These are phyloP conservation scores for Clarireedia monteithiana DNA, from an alignment of 2,329 filamentous ascomycete species.

Conservation along the genomic window DNA sequence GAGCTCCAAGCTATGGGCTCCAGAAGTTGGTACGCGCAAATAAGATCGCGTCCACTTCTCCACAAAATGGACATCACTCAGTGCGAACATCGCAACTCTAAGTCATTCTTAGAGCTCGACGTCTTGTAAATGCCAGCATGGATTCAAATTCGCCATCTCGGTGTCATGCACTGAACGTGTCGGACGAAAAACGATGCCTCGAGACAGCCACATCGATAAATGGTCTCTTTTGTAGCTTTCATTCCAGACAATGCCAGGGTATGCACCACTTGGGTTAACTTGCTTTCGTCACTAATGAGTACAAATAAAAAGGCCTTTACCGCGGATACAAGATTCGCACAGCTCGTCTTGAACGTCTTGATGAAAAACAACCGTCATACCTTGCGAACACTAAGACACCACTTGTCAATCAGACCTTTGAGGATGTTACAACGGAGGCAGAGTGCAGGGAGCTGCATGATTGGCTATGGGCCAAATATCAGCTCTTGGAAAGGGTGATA, in stretches of 20 bases:
- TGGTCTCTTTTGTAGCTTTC: slow-evolving; percentile 35
- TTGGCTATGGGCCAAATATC: slow-evolving; percentile 31
- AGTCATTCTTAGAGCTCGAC: neutral
- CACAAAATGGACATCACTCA: no score
- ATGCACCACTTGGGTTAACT: neutral
- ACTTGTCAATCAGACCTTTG: slow-evolving; percentile 35
- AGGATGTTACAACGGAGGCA: slow-evolving; percentile 31
- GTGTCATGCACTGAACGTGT: slow-evolving; percentile 30
- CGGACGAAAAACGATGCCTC: slow-evolving; percentile 30
- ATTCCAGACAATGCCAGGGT: slow-evolving; percentile 35
- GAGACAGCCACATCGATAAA: slow-evolving; percentile 33
- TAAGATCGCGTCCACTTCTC: no score
- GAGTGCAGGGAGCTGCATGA: slow-evolving; percentile 33
- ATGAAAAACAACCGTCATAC: slow-evolving; percentile 31
- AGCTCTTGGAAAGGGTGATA: slow-evolving; percentile 35
- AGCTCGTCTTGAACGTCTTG: slow-evolving; percentile 34
- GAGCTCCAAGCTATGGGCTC: no score
- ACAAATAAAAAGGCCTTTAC: slow-evolving; percentile 31
- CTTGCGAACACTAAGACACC: slow-evolving; percentile 30
- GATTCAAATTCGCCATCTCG: neutral
- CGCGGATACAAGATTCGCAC: slow-evolving; percentile 42
- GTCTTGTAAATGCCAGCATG: neutral
- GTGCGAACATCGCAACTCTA: no score
- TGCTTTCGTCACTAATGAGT: neutral
- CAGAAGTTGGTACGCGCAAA: no score